Evolutionary conservation across 75 land plant genomes (phyloP).

Genomic region (Ceratopteris richardii): DNA sequence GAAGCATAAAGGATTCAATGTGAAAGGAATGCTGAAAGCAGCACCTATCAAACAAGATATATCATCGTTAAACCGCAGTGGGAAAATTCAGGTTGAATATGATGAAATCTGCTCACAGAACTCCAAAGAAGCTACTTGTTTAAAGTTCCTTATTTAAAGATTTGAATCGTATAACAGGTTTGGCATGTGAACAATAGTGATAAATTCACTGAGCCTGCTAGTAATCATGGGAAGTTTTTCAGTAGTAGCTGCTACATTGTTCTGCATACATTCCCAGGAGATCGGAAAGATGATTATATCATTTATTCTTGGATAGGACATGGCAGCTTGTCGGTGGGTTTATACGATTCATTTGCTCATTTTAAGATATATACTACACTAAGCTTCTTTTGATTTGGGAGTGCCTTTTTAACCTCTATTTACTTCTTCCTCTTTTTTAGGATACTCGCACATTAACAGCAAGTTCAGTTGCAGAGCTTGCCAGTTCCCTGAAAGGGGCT

Average conservation of each 20-base stretch:
- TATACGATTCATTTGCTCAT: no score
- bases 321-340: slow-evolving; percentile 25
- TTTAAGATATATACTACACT: not conserved
- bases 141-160: no score
- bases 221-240: slow-evolving; percentile 13
- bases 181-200: slow-evolving; percentile 21
- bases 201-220: not conserved
- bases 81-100: slow-evolving; percentile 24
- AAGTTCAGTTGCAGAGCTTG: no score
- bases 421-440: no score
- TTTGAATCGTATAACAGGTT: no score
- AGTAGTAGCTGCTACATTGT: slow-evolving; percentile 25
- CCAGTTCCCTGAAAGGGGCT: no score
- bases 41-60: slow-evolving; percentile 4
- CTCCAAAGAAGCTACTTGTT: slow-evolving; percentile 6
- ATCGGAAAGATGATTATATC: slow-evolving; percentile 30
- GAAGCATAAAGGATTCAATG: slow-evolving; percentile 46
- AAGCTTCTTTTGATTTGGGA: no score
- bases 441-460: no score
- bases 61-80: slow-evolving; percentile 12
- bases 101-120: not conserved
- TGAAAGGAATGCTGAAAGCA: slow-evolving; percentile 49
- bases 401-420: no score
- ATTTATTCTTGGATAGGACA: slow-evolving; percentile 45
- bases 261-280: slow-evolving; percentile 21